phyloP scores from a whole-genome alignment of 176 grass and related monocot species.

The Saccharum spontaneum region DNA sequence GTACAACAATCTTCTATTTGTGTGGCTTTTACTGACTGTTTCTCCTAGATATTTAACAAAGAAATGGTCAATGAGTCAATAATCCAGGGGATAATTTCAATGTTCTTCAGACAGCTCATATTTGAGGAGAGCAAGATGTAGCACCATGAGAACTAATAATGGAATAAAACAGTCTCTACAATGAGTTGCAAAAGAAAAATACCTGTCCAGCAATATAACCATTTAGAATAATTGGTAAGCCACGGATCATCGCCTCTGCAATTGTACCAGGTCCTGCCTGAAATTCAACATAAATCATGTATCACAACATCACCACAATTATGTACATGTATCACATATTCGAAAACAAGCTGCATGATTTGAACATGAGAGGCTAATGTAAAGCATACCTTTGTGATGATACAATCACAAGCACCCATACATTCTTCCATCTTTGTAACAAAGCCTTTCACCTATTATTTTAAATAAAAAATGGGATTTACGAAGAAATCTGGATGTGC shows the following conservation, averaged over 20 bases:
- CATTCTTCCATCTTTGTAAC: conserved; percentile 98
- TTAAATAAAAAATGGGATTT: conserved; percentile 27
- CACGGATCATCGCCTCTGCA: conserved; percentile 96
- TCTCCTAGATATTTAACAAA: neutral
- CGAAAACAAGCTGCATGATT: neutral
- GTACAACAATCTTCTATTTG: neutral
- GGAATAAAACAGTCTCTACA: neutral
- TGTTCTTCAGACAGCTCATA: neutral
- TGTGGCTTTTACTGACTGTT: neutral
- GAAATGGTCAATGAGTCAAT: neutral
- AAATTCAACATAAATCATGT: conserved; percentile 30
- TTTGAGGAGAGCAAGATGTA: neutral
- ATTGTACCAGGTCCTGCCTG: conserved; percentile 98
- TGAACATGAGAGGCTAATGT: conserved; percentile 17
- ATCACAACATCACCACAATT: neutral
- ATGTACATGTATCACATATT: conserved; percentile 17
- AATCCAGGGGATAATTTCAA: neutral
- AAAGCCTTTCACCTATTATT: conserved; percentile 86
- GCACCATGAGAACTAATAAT: neutral
- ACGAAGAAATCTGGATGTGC: conserved; percentile 8
- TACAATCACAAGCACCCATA: conserved; percentile 98
- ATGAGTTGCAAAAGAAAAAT: conserved; percentile 16
- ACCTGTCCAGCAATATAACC: conserved; percentile 98
- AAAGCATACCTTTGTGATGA: conserved; percentile 86
- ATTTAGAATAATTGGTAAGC: conserved; percentile 96